Evolutionary conservation across 2,329 filamentous ascomycete genomes (phyloP), one percentile per base, ranked within the genome.

Genomic region (Fusarium heterosporum): DNA sequence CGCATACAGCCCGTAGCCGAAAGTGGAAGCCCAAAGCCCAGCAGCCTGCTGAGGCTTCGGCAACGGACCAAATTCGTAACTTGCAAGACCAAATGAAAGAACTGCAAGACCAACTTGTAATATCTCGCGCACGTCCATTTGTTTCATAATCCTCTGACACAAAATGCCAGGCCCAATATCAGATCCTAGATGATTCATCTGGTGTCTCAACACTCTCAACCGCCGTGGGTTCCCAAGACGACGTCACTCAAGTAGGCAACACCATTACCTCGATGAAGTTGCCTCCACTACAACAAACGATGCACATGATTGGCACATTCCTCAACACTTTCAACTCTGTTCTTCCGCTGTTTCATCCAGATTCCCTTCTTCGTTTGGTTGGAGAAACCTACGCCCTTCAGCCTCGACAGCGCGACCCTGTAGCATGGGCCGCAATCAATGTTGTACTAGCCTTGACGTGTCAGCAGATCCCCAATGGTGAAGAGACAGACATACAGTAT

Each of bases 1-100:
- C 56, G 1, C 56, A 59, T 4, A 30, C 19, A 1, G 56, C 4
- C 10, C 43, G 39, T 3, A 60, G 56, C 3, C 12, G 56, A 6
- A 59, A 59, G 12, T 59, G 56, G 56, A 60, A 60, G 2, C 54
- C 56, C 3, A 59, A 38, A 41, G 38, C 30, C 4, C 14, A 16
- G 4, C 43, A 43, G 19, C 13, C 26, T 14, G 26, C 11, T 2
- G 19, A 43, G 3, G 3, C 8, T 2, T 14, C 14, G 2, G 55
- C 50, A 1, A n/a, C 22, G 6, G 45, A 28, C 10, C 38, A 60
- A 2, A 29, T 60, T 9, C 54, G 43, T 10, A 43, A 6, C 6
- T 13, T 60, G 2, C 38, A 51, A 17, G 30, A 19, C 1, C 54
- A 59, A 3, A 42, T 60, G 8, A 19, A 60, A 16, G 30, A 43